Evolutionary conservation across 495 filamentous ascomycete species (phyloP).

Genomic region (Lineolata rhizophorae): DNA sequence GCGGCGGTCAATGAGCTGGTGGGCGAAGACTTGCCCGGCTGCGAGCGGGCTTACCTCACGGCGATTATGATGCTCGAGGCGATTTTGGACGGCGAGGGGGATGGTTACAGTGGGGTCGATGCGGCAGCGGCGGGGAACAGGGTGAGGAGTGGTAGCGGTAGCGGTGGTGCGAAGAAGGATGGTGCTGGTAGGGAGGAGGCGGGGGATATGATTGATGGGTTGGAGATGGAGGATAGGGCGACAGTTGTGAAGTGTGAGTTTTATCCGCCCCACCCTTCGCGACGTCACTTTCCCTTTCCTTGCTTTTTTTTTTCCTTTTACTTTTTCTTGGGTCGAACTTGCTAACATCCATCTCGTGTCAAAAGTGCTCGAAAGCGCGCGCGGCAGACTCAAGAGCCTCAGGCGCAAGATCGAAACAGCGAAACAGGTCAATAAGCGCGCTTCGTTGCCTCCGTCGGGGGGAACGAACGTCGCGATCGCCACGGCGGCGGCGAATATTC

Average conservation of each 20-base stretch:
- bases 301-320: background rate
- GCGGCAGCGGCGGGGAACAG: slow-evolving; percentile 6
- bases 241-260: slow-evolving; percentile 21
- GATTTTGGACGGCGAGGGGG: slow-evolving; percentile 70
- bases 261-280: slow-evolving; percentile 1
- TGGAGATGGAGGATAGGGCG: slow-evolving; percentile 20
- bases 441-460: no score
- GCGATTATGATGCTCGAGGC: slow-evolving; percentile 88
- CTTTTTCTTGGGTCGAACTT: background rate
- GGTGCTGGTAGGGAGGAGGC: slow-evolving; percentile 13
- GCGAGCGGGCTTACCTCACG: slow-evolving; percentile 82
- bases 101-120: slow-evolving; percentile 13
- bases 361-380: slow-evolving; percentile 19
- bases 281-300: background rate
- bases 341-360: slow-evolving; percentile 4
- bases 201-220: slow-evolving; percentile 16
- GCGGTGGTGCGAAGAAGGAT: no score
- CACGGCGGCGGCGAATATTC: no score
- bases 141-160: no score
- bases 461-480: no score
- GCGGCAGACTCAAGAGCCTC: slow-evolving; percentile 12
- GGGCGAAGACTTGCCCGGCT: slow-evolving; percentile 67
- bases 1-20: slow-evolving; percentile 92
- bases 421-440: no score
- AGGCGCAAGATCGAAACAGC: slow-evolving; percentile 19